Base-by-base conservation (phyloP, 495 filamentous ascomycete species). In the Tirmania nivea region DNA sequence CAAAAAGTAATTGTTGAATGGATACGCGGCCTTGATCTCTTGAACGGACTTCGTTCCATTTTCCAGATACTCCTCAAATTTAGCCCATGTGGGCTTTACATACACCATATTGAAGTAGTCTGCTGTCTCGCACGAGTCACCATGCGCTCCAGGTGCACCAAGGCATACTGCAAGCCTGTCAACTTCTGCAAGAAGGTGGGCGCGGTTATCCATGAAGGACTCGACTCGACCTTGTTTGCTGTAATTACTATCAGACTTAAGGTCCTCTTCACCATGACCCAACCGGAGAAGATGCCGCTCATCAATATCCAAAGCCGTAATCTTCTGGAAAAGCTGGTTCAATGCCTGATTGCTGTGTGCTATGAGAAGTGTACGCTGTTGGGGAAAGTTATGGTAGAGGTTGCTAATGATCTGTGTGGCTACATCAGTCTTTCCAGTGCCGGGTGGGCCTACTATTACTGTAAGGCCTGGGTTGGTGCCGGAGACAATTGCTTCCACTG, bases 321-420 rank as follows among this genome's bases (percentile, higher is more conserved):
- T 96, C 69, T 96, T 99, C 57, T 93, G 84, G 67, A 99, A 99
- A n/a, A 99, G 75, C 65, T 99, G 92, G 62, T 99, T 96, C 50
- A 99, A 69, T 0, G 90, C 90, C 64, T 99, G 90, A 60, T 99
- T 99, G 67, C 87, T 94, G 67, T 96, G 90, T 10, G 90, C 92
- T 58, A 99, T 80, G 39, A 99, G 78, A 21, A 99, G 70, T 0
- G 88, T 99, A 47, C 87, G 80, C 65, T 99, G 86, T 25, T 75
- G 72, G 14, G 92, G 90, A 64, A 94, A 96, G 68, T 94, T 90
- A 70, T 95, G 92, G 66, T 96, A 99, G 52, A 99, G 83, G 63
- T 95, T 95, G 73, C 85, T 94, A 69, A 99, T 96, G 58, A 96
- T 92, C 65, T 99, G 90, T 3, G 89, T 95, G 25, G 86, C 86